Conservation (phyloP, 306 rosid species). For the Acacia crassicarpa region DNA sequence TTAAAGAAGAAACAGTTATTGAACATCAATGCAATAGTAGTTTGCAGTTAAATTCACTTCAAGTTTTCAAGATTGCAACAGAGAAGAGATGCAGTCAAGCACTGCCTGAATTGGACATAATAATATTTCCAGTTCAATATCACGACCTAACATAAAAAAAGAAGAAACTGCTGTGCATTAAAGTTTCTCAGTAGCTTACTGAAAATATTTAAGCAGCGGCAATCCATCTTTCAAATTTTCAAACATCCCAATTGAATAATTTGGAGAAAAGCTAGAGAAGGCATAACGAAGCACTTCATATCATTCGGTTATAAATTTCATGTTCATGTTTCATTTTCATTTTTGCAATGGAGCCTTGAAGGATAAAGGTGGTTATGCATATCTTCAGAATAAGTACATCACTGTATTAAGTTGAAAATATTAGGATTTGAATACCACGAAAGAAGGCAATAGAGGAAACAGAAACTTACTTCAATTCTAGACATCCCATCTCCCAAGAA, state of each 20-base stretch:
- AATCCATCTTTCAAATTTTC: conserved; percentile 1
- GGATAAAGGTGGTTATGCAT: neutral
- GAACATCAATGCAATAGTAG: conserved; percentile 14
- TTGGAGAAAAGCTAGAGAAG: neutral
- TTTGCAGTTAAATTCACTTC: conserved; percentile 13
- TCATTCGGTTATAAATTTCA: neutral
- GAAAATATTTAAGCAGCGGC: neutral
- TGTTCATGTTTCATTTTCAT: neutral
- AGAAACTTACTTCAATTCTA: conserved; percentile 70
- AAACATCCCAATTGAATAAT: neutral
- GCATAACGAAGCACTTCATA: neutral
- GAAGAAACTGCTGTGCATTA: neutral
- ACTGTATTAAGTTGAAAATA: neutral
- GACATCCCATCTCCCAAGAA: conserved; percentile 99
- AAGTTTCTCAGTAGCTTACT: neutral
- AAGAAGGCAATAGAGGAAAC: conserved; percentile 22
- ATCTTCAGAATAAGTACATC: neutral
- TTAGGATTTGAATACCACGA: neutral
- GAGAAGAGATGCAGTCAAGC: neutral
- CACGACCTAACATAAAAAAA: conserved; percentile 3
- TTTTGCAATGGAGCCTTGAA: neutral
- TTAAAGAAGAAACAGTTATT: conserved; percentile 40
- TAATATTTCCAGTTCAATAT: conserved; percentile 19
- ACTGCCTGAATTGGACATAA: neutral
- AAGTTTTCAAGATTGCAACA: conserved; percentile 1